A percentile compares a stretch with the other conserved stretches of the same genome.
Evolutionary conservation across 257 asterid genomes (phyloP).

Genomic region (Verbena officinalis): DNA sequence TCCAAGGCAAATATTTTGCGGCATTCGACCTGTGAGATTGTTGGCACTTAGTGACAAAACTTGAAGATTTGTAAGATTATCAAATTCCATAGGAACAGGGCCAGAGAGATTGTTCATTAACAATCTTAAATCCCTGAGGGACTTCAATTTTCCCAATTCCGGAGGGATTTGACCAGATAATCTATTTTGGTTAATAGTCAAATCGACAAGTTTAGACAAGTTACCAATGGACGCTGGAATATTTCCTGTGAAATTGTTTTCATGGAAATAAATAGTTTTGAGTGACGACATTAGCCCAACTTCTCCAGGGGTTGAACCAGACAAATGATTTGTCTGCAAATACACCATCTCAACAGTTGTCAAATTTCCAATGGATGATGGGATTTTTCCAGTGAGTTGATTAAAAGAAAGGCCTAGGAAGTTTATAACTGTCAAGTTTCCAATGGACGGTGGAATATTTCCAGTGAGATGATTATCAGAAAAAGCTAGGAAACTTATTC

Average conservation of each 20-base stretch:
- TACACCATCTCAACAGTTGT: no score
- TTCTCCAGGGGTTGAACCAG: no score
- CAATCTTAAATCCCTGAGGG: slow-evolving; percentile 11
- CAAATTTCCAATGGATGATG: neutral
- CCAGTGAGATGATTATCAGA: slow-evolving; percentile 8
- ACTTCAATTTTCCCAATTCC: slow-evolving; percentile 23
- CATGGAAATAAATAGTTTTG: neutral
- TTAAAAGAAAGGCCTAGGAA: neutral
- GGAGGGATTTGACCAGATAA: slow-evolving; percentile 15
- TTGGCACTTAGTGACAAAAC: slow-evolving; percentile 11
- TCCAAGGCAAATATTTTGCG: slow-evolving; percentile 21
- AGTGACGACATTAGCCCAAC: no score
- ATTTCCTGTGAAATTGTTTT: neutral
- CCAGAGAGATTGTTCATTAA: slow-evolving; percentile 27
- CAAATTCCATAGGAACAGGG: slow-evolving; percentile 22
- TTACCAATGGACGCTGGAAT: slow-evolving; percentile 15
- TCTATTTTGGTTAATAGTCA: neutral
- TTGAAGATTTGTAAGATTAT: slow-evolving; percentile 24
- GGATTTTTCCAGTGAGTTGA: slow-evolving; percentile 27
- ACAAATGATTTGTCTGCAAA: no score
- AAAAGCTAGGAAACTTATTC: neutral
- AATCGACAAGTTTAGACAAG: neutral
- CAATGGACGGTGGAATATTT: slow-evolving; percentile 26
- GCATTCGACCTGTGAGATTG: slow-evolving; percentile 24
- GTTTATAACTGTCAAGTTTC: slow-evolving; percentile 24